These are phyloP conservation scores for Microbotryum lychnidis-dioicae DNA, from an alignment of 1,284 basidiomycete genomes.

Conservation along the genomic window DNA sequence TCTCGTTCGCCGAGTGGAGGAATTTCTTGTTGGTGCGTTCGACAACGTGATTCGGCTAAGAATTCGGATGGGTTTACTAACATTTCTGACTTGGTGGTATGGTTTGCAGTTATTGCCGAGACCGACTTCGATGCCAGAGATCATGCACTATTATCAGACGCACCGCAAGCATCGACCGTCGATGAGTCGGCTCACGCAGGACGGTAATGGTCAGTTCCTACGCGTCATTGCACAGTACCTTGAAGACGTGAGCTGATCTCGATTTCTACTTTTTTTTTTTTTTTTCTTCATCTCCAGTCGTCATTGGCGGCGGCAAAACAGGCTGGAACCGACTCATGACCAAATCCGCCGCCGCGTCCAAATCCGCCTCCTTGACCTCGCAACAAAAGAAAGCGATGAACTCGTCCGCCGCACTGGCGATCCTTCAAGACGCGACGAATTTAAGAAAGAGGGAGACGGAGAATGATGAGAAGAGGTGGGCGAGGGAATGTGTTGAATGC, in stretches of 20 bases:
- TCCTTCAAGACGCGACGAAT: background rate
- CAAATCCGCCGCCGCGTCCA: slow-evolving; percentile 1
- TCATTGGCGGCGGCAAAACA: slow-evolving; percentile 50
- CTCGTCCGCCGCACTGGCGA: too few relatives aligned
- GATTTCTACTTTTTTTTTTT: too few relatives aligned
- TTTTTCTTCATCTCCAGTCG: slow-evolving; percentile 29
- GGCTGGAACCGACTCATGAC: slow-evolving; percentile 22
- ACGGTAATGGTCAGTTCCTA: slow-evolving; percentile 25
- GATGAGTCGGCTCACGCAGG: slow-evolving; percentile 30
- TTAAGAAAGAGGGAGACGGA: background rate
- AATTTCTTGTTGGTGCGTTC: slow-evolving; percentile 63
- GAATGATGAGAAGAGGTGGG: background rate
- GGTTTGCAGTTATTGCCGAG: slow-evolving; percentile 56
- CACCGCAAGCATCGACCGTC: slow-evolving; percentile 22
- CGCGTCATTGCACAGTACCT: too few relatives aligned
- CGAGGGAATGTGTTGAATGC: background rate
- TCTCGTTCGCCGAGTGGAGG: slow-evolving; percentile 77
- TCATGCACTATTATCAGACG: slow-evolving; percentile 51
- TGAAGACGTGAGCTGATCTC: background rate
- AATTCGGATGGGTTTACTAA: background rate
- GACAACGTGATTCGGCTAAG: background rate
- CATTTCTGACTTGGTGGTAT: background rate
- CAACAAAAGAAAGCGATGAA: background rate
- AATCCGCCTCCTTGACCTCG: slow-evolving; percentile 5
- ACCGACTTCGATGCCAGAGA: slow-evolving; percentile 69